These are phyloP conservation scores for Coniochaeta sp. DNA, from an alignment of 2,329 filamentous ascomycete genomes.

Conservation along the genomic window DNA sequence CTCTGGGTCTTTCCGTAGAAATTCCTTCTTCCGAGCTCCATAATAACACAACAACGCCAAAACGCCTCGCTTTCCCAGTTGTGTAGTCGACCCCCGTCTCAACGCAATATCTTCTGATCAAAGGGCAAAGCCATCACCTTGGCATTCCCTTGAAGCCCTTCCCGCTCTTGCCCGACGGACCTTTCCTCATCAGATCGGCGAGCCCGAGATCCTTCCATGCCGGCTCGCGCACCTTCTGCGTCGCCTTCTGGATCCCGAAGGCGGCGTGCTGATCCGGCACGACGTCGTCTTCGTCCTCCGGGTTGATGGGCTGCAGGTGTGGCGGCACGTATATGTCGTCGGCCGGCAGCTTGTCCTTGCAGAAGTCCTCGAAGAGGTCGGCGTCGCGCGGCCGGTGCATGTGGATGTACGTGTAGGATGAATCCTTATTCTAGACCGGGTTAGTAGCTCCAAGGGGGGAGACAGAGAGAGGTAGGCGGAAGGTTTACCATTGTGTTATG, in stretches of 20 bases:
- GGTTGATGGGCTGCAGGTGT: slow-evolving; percentile 74
- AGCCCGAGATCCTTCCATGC: slow-evolving; percentile 75
- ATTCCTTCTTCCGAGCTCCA: background rate
- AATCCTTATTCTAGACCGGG: slow-evolving; percentile 63
- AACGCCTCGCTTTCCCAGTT: slow-evolving; percentile 6
- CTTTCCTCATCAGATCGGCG: slow-evolving; percentile 60
- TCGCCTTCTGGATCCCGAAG: slow-evolving; percentile 77
- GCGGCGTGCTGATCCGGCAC: slow-evolving; percentile 84
- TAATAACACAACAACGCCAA: background rate
- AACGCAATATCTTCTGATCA: background rate
- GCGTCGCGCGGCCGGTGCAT: slow-evolving; percentile 64
- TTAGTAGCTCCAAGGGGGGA: background rate
- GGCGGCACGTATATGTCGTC: slow-evolving; percentile 80
- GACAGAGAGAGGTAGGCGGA: too few species aligned
- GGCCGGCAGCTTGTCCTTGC: slow-evolving; percentile 60
- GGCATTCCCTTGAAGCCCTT: slow-evolving; percentile 23
- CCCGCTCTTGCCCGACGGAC: slow-evolving; percentile 29
- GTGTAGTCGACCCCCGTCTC: background rate
- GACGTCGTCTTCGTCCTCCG: slow-evolving; percentile 82
- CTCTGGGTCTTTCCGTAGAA: background rate
- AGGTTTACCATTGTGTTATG: background rate
- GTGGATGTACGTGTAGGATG: slow-evolving; percentile 67
- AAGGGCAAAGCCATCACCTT: slow-evolving; percentile 16
- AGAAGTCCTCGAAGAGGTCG: slow-evolving; percentile 73
- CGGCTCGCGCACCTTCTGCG: slow-evolving; percentile 61